Percentiles rank a stretch among this genome's conserved stretches.
Evolutionary conservation across 108 stramenopile genomes (phyloP).

Genomic region (Fragilaria crotonensis): DNA sequence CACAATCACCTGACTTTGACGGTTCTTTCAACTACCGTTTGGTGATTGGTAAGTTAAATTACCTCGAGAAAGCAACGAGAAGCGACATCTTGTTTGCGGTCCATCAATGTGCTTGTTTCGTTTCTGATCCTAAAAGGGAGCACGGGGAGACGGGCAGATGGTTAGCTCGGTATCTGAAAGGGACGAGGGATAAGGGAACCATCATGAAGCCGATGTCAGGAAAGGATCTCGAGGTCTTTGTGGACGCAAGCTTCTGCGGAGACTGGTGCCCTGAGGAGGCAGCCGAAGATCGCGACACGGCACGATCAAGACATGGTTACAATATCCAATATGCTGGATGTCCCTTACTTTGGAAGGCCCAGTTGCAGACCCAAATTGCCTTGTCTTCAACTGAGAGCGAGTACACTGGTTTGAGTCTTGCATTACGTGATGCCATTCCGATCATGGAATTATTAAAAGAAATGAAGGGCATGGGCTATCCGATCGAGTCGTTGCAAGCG

Average conservation of each 20-base stretch:
- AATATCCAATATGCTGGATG: constrained; percentile 12
- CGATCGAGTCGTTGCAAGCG: neutral
- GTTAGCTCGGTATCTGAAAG: constrained; percentile 19
- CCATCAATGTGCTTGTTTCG: constrained; percentile 30
- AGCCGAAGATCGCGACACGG: constrained; percentile 8
- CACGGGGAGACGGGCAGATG: constrained; percentile 25
- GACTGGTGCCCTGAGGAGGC: constrained; percentile 23
- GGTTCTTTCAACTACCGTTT: constrained; percentile 2
- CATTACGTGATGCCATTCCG: constrained; percentile 19
- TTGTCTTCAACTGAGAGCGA: constrained; percentile 29
- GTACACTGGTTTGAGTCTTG: constrained; percentile 10
- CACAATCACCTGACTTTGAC: neutral
- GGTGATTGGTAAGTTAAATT: constrained; percentile 44
- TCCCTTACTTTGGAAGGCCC: constrained; percentile 13
- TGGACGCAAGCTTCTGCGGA: constrained; percentile 43
- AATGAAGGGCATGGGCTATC: constrained; percentile 3
- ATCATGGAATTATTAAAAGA: constrained; percentile 23
- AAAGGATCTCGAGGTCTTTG: constrained; percentile 31
- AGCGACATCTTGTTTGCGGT: constrained; percentile 28
- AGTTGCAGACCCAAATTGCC: constrained; percentile 23
- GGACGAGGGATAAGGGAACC: constrained; percentile 16
- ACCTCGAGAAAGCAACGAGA: constrained; percentile 20
- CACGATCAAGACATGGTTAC: constrained; percentile 16
- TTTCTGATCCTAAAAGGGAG: constrained; percentile 19
- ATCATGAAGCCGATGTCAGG: constrained; percentile 14